Evolutionary conservation across 2,329 filamentous ascomycete genomes (phyloP).

Genomic region (Diplodia scrobiculata): DNA sequence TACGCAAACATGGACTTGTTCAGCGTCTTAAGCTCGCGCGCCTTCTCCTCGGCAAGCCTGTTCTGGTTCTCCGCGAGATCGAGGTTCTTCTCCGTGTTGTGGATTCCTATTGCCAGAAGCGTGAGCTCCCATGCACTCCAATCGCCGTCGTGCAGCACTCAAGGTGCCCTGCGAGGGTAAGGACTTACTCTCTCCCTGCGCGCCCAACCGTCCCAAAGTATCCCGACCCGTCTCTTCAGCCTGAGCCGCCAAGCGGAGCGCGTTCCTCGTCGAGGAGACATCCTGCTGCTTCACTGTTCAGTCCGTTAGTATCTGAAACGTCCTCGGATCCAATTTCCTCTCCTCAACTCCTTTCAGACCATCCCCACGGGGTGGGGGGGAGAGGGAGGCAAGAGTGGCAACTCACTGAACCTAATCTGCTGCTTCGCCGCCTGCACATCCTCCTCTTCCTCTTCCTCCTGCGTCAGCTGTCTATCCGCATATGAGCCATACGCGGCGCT

Average conservation of each 20-base stretch:
- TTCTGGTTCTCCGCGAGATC: conserved; percentile 78
- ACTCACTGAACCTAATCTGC: conserved; percentile 63
- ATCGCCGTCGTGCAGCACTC: not conserved
- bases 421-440: conserved; percentile 71
- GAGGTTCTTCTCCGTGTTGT: conserved; percentile 77
- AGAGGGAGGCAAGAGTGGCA: not conserved
- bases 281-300: conserved; percentile 70
- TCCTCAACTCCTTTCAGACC: not conserved
- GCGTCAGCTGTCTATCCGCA: conserved; percentile 75
- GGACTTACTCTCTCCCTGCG: conserved; percentile 72
- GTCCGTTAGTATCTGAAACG: not conserved
- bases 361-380: not conserved
- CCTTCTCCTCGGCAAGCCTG: conserved; percentile 75
- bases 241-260: conserved; percentile 66
- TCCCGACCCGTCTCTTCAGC: conserved; percentile 70
- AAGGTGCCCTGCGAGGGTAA: not conserved
- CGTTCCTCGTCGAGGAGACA: conserved; percentile 70
- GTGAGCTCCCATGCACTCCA: not conserved
- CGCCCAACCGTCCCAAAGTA: conserved; percentile 72
- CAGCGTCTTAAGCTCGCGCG: conserved; percentile 78
- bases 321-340: not conserved
- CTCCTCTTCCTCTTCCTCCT: conserved; percentile 75
- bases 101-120: conserved; percentile 7
- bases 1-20: conserved; percentile 92
- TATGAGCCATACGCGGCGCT: conserved; percentile 54